A percentile compares a stretch with the other conserved stretches of the same genome.
phyloP scores from a whole-genome alignment of 1,139 yeast genomes.

The Pichia sp. region DNA sequence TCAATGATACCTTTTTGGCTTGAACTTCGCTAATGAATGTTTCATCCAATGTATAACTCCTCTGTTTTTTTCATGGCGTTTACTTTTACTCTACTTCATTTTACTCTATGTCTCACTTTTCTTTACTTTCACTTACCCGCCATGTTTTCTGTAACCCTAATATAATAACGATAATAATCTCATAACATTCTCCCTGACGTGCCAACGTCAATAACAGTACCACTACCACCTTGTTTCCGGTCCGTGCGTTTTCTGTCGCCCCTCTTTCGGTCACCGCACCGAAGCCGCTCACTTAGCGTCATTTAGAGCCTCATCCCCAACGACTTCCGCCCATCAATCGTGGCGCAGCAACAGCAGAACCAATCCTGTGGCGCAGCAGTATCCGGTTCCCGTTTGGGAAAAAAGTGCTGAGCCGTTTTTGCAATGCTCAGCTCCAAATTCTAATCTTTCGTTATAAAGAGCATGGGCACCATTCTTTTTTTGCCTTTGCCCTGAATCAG shows the following conservation, averaged over 20 bases:
- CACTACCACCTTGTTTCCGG: neutral
- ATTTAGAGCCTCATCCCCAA: too few species aligned
- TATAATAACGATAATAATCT: neutral
- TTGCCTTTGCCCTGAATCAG: too few species aligned
- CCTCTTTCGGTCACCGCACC: too few species aligned
- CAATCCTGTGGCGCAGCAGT: too few species aligned
- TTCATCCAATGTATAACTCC: neutral
- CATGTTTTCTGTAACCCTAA: neutral
- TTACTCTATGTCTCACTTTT: neutral
- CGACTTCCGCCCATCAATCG: too few species aligned
- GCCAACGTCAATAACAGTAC: too few species aligned
- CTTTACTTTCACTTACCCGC: neutral
- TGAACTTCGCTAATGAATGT: too few species aligned
- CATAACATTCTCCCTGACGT: too few species aligned
- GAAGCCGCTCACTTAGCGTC: too few species aligned
- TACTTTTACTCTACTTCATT: neutral
- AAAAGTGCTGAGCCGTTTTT: neutral
- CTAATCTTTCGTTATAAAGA: too few species aligned
- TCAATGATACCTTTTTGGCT: neutral
- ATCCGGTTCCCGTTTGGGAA: neutral
- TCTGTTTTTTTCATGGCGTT: neutral
- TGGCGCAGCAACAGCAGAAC: neutral
- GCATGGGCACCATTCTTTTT: too few species aligned
- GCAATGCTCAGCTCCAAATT: constrained; percentile 2
- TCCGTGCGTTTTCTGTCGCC: too few species aligned